Conservation (phyloP, 352 stramenopile species). For the Phytopythium aichiense region DNA sequence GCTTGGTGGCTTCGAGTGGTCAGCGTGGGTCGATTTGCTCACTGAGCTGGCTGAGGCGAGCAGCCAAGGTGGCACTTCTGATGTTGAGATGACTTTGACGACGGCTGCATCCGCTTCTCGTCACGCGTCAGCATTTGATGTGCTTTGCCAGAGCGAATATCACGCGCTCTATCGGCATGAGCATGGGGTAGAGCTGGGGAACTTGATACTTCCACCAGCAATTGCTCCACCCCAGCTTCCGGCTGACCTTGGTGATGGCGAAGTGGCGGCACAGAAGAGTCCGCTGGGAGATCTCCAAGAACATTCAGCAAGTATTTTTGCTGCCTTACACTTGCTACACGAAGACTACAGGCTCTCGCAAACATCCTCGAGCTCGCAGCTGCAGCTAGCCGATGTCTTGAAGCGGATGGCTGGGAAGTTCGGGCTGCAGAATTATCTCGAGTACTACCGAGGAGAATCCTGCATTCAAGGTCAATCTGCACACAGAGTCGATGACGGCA, state of each 20-base stretch:
- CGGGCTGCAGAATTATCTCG: constrained; percentile 24
- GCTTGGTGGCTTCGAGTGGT: neutral
- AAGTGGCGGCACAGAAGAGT: neutral
- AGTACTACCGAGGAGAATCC: constrained; percentile 50
- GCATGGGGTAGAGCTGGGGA: constrained; percentile 36
- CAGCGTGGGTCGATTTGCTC: neutral
- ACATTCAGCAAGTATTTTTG: constrained; percentile 24
- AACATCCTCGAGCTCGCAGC: constrained; percentile 18
- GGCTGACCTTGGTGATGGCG: neutral
- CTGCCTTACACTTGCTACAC: constrained; percentile 56
- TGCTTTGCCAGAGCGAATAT: constrained; percentile 35
- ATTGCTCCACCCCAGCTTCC: neutral
- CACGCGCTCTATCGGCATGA: constrained; percentile 41
- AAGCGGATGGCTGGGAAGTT: constrained; percentile 28
- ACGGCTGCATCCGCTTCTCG: constrained; percentile 1
- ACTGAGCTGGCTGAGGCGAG: neutral
- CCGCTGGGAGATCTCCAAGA: neutral
- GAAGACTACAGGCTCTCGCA: constrained; percentile 68
- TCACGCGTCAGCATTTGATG: constrained; percentile 25
- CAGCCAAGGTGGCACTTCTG: neutral
- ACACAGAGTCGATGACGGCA: neutral
- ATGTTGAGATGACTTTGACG: neutral
- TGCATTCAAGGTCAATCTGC: neutral
- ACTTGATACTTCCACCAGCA: constrained; percentile 23
- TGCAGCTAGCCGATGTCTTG: constrained; percentile 36